Percentiles rank a stretch among this genome's conserved stretches.
Conservation (phyloP, 169 alveolate species). For the Plasmodium gallinaceum region DNA sequence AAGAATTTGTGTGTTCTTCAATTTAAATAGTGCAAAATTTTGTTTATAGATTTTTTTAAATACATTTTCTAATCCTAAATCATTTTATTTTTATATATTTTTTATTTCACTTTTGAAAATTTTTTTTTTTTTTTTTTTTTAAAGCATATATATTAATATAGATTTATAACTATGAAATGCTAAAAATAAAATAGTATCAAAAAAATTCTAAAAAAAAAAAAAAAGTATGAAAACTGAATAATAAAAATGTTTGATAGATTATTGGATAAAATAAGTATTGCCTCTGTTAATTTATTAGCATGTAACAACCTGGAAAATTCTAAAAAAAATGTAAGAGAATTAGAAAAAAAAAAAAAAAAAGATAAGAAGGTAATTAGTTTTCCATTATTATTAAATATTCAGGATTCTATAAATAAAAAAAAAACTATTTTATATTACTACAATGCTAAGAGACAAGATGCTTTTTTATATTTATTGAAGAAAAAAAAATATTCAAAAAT, state of each 20-base stretch:
- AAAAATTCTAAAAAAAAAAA: neutral
- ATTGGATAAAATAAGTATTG: constrained; percentile 50
- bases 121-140: too few species aligned
- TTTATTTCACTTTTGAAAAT: too few species aligned
- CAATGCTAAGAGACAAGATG: constrained; percentile 13
- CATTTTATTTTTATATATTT: too few species aligned
- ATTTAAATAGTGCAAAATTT: too few species aligned
- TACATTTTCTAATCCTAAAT: too few species aligned
- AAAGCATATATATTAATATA: too few species aligned
- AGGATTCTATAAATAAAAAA: constrained; percentile 23
- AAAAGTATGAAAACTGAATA: neutral
- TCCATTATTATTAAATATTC: constrained; percentile 33
- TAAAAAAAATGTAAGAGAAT: neutral
- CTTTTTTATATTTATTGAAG: constrained; percentile 27
- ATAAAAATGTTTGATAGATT: constrained; percentile 65
- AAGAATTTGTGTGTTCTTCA: too few species aligned
- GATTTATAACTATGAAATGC: too few species aligned
- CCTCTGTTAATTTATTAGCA: constrained; percentile 37
- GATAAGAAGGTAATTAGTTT: constrained; percentile 4
- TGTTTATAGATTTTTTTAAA: too few species aligned
- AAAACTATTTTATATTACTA: constrained; percentile 6
- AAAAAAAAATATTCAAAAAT: constrained; percentile 23
- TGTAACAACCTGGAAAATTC: constrained; percentile 13
- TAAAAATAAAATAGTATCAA: neutral
- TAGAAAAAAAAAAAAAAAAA: constrained; percentile 36